Evolutionary conservation across 2,329 filamentous ascomycete genomes (phyloP), one percentile per base, ranked within the genome.

Genomic region (Colletotrichum sp.): DNA sequence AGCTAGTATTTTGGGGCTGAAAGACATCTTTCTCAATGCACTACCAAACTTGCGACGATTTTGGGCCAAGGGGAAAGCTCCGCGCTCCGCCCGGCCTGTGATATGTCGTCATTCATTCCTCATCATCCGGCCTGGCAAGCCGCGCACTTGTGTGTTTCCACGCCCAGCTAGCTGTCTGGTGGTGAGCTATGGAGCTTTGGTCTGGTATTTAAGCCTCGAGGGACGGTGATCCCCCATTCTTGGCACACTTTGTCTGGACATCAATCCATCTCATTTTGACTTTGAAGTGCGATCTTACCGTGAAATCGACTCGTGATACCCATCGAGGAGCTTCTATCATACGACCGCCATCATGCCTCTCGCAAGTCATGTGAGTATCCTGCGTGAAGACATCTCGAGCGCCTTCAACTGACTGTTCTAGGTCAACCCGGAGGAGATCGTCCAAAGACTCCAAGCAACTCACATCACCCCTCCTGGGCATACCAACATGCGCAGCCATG

Each of bases 391-490:
- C 29, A 16, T 38, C 6, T 9, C 11, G 3, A 43, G 13, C 13
- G 7, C 12, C 15, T 24, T n/a, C 6, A 62, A 34, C 64, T 73
- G 9, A 74, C 69, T 21, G 18, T 13, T 21, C 16, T 5, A 15
- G 86, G 82, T 90, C 72, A 85, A 91, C 76, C 86, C 90, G 0
- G 88, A 90, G 75, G 86, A 91, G 76, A 87, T 92, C 68, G 83
- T 92, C 72, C 79, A 85, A 69, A 85, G 83, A 27, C 86, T 92
- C 57, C 86, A 88, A 62, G 85, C 88, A 75, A 75, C 83, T 29
- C 80, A 84, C 55, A 80, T 85, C 72, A 82, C 80, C 24, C 80
- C 83, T 47, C 80, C 83, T 51, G 80, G 81, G 11, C 75, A 79
- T 7, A 67, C 65, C 18, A 75, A 82, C 16, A 79, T 86, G 34